phyloP scores from a whole-genome alignment of 106 monocot species.

The Xerophyta viscosa region DNA sequence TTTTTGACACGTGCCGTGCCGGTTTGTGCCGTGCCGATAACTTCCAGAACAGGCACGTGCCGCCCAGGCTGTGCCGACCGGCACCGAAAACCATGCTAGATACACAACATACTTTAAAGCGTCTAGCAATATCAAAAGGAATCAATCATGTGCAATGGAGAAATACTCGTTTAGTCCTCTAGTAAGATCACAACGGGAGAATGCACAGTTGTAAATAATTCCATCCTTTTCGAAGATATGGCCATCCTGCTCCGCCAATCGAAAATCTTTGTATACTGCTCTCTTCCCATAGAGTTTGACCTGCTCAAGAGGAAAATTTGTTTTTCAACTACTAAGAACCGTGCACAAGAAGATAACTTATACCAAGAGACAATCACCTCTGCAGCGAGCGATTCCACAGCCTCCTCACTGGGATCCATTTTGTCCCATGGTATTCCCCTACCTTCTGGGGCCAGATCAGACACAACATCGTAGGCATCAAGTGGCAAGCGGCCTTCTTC shows the following conservation, averaged over 20 bases:
- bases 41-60: too few species aligned
- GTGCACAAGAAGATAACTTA: too few species aligned
- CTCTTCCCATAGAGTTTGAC: conserved; percentile 66
- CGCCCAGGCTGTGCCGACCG: too few species aligned
- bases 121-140: too few species aligned
- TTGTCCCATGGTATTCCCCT: conserved; percentile 51
- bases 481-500: conserved; percentile 38
- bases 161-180: conserved; percentile 50
- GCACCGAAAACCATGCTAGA: too few species aligned
- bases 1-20: too few species aligned
- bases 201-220: conserved; percentile 61
- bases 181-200: conserved; percentile 47
- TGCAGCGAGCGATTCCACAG: conserved; percentile 37
- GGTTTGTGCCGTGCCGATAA: too few species aligned
- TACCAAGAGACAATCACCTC: conserved; percentile 26
- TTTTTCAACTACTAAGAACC: too few species aligned
- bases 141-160: not conserved
- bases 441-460: conserved; percentile 50
- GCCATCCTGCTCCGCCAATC: conserved; percentile 36
- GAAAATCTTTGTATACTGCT: conserved; percentile 51
- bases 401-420: conserved; percentile 42
- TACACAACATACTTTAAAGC: too few species aligned
- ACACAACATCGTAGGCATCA: conserved; percentile 50
- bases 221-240: conserved; percentile 56
- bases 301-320: too few species aligned